Base-by-base conservation (phyloP, 176 grass and related monocot species). In the Phragmites australis region DNA sequence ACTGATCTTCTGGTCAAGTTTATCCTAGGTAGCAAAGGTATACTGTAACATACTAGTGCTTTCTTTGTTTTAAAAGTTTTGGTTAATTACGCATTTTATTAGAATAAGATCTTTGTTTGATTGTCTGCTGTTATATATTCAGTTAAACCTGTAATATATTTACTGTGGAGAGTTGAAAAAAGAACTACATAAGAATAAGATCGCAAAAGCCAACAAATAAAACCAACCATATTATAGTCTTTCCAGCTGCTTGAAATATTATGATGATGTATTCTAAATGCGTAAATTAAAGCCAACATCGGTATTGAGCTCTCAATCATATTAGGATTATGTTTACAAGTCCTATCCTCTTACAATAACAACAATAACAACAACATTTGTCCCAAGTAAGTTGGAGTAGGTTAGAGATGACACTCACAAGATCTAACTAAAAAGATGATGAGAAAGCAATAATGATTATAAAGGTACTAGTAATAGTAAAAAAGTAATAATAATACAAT, bases 1-100 rank as follows among this genome's bases (percentile, higher is more conserved):
- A 78, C 40, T 31, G 67, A 82, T 57, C 19, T 75, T 78, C 54
- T 83, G 6, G 40, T 74, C 81, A 81, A 75, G 65, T 45, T 58
- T 65, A 11, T 34, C n/a, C 14, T 44, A 72, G 37, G 40, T 29
- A 83, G 59, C 68, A 85, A 91, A 82, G 82, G 91, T 93, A 88
- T 70, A 41, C 6, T 77, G 34, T 30, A 51, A 65, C 45, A 68
- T 55, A 42, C 26, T 79, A 70, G 15, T 65, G 6, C 31, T 81
- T 70, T 76, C 10, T 68, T 75, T 49, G 23, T 77, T 18, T 53
- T 32, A 21, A 65, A 45, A 60, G n/a, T 56, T 48, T 43, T 56
- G 17, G 26, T 44, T 55, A 59, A 42, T 61, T 54, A 63, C 54
- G 43, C 17, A 45, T 27, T 52, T 51, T 31, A 68, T 68, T 37